Base-by-base conservation (phyloP, 1,284 basidiomycete species). In the Kalmanozyma brasiliensis region DNA sequence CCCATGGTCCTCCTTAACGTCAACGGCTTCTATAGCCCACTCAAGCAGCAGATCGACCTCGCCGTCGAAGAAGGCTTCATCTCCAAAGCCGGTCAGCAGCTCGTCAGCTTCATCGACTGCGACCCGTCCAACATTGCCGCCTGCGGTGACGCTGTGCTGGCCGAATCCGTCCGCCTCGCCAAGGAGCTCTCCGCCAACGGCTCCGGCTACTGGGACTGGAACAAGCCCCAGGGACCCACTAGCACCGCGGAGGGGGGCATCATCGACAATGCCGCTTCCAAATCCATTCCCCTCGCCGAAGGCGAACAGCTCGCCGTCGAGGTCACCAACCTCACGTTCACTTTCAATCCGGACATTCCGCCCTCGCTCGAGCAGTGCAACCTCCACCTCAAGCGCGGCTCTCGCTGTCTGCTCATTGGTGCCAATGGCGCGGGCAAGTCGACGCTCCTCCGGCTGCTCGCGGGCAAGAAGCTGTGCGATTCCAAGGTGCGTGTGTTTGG, bases 391-490 rank as follows among this genome's bases (percentile, higher is more conserved):
- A 56, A 56, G 19, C 61, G 65, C 2, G 79, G 79, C n/a, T 68
- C 77, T 5, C 63, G 80, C 20, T 79, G 77, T 38, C 59, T 82
- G 13, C 52, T 82, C 24, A 78, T 82, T 46, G 80, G 80, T 26
- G 79, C 80, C n/a, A 82, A 82, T 43, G 80, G 80, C 90, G 92
- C 93, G 44, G 95, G 95, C 20, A 98, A 99, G 83, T 95, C 93
- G 23, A 98, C 95, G 1, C 85, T 99, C 16, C 86, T 99, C 16
- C 91, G 96, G 74, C 90, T 98, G 58, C 86, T 98, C 6, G 95
- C 96, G 0, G 95, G 95, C 6, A 98, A 97, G 83, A 69, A 79
- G 33, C 62, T 82, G 24, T 73, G 73, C 53, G 66, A 76, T 23
- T 63, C 70, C 19, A 60, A 73, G 37, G 68, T 80, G 35, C 52